phyloP scores from a whole-genome alignment of 495 filamentous ascomycete genomes.

The Neurospora sp. region DNA sequence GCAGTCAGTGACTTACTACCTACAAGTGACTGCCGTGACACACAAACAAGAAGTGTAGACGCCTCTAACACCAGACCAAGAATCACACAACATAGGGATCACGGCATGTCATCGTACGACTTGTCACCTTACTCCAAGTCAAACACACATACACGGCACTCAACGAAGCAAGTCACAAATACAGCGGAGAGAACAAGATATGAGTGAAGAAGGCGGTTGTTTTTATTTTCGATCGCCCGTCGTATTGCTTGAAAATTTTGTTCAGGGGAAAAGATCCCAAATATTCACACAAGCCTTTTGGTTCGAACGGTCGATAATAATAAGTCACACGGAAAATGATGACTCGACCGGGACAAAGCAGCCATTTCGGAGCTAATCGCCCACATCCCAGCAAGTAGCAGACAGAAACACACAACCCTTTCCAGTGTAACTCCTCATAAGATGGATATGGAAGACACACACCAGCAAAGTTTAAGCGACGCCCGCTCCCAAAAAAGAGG shows the following conservation, averaged over 20 bases:
- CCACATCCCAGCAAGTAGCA: background rate
- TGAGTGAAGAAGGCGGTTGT: background rate
- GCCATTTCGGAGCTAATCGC: background rate
- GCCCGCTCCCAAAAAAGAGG: background rate
- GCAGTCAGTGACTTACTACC: background rate
- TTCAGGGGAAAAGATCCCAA: background rate
- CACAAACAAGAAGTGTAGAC: background rate
- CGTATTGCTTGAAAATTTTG: background rate
- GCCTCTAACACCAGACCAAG: background rate
- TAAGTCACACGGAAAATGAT: background rate
- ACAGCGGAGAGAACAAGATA: background rate
- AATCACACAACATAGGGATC: background rate
- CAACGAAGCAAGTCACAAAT: background rate
- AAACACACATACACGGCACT: background rate
- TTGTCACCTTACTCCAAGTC: background rate
- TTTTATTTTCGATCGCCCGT: background rate
- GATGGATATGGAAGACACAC: background rate
- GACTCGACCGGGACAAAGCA: background rate
- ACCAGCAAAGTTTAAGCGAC: background rate
- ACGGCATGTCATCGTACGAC: background rate
- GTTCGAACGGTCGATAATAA: background rate
- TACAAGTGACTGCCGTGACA: background rate
- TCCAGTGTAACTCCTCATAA: background rate
- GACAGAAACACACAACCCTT: background rate
- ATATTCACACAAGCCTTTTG: background rate